phyloP scores from a whole-genome alignment of 352 stramenopile species.

The Phytophthora kernoviae region DNA sequence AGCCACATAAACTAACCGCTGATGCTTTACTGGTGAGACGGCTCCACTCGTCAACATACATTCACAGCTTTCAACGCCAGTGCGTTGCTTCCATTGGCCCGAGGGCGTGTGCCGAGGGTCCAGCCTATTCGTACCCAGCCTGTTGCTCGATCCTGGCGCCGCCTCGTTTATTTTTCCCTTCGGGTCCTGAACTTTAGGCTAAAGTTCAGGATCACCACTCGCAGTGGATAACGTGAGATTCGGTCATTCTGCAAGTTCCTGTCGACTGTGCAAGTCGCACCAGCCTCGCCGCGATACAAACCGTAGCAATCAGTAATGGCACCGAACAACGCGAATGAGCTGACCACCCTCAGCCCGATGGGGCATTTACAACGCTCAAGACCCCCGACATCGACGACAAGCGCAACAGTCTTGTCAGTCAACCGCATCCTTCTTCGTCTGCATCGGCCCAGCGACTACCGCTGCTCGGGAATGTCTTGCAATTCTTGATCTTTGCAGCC shows the following conservation, averaged over 20 bases:
- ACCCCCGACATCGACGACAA: slow-evolving; percentile 26
- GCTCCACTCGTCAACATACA: slow-evolving; percentile 17
- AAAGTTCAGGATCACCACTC: background rate
- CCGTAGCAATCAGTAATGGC: slow-evolving; percentile 13
- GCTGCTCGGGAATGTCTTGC: slow-evolving; percentile 26
- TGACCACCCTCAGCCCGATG: slow-evolving; percentile 20
- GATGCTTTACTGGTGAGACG: slow-evolving; percentile 23
- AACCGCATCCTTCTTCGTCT: background rate
- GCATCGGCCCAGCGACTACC: slow-evolving; percentile 4
- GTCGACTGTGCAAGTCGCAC: slow-evolving; percentile 16
- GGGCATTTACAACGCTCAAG: slow-evolving; percentile 28
- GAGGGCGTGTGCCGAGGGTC: slow-evolving; percentile 25
- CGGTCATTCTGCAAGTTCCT: slow-evolving; percentile 21
- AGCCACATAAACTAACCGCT: slow-evolving; percentile 3
- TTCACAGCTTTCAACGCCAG: background rate
- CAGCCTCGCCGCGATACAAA: background rate
- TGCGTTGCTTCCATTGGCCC: slow-evolving; percentile 17
- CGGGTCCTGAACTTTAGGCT: background rate
- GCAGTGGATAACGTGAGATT: background rate
- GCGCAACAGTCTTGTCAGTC: slow-evolving; percentile 16
- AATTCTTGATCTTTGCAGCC: slow-evolving; percentile 32
- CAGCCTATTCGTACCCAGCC: slow-evolving; percentile 2
- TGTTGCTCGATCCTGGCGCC: slow-evolving; percentile 8
- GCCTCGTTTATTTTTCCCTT: slow-evolving; percentile 1
- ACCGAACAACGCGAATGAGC: slow-evolving; percentile 17